Conservation (phyloP, 306 rosid species). For the Castanopsis chinensis region DNA sequence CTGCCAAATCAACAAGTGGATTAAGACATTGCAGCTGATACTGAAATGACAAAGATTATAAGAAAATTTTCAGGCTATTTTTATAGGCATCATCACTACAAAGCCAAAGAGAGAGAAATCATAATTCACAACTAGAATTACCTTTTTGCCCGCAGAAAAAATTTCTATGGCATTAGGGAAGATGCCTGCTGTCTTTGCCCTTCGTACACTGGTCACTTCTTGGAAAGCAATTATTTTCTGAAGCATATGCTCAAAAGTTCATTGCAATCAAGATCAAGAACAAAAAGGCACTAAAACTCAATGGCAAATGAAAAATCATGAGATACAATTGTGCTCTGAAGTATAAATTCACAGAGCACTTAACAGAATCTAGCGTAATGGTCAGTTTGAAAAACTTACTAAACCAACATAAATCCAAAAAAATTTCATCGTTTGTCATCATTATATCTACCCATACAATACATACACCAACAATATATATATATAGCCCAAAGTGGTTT, state of each 20-base stretch:
- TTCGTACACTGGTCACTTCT: constrained; percentile 74
- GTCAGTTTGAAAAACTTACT: constrained; percentile 5
- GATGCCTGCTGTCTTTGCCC: constrained; percentile 96
- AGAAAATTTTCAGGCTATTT: constrained; percentile 11
- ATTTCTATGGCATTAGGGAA: constrained; percentile 97
- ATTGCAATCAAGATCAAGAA: constrained; percentile 1
- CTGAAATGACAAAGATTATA: constrained; percentile 13
- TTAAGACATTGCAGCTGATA: constrained; percentile 28
- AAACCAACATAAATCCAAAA: background rate
- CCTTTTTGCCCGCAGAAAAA: constrained; percentile 69
- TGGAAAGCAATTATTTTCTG: constrained; percentile 84
- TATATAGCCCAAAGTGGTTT: too few species aligned
- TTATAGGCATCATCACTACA: constrained; percentile 17
- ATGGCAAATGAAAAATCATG: background rate
- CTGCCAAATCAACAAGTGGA: constrained; percentile 49
- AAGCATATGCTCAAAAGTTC: constrained; percentile 28
- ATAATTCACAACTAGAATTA: constrained; percentile 20
- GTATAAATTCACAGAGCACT: constrained; percentile 6
- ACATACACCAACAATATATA: too few species aligned
- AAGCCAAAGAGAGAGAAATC: constrained; percentile 5
- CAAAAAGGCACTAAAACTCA: constrained; percentile 10
- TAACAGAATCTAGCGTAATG: background rate
- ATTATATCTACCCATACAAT: background rate
- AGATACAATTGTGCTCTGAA: constrained; percentile 4
- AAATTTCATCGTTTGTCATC: background rate